phyloP scores from a whole-genome alignment of 108 stramenopile genomes.

The Skeletonema costatum region DNA sequence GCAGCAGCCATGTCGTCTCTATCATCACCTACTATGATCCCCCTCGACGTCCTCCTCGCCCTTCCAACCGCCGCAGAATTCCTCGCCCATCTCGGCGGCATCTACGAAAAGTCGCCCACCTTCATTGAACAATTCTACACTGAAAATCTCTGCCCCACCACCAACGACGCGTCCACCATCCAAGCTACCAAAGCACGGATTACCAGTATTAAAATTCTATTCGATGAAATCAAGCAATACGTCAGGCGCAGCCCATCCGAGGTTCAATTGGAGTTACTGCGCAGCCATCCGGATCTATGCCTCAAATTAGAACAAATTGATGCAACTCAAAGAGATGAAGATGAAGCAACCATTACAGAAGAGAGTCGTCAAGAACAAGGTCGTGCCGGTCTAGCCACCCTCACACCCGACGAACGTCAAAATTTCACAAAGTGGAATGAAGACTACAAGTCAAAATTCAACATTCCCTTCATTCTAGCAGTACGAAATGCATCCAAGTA shows the following conservation, averaged over 20 bases:
- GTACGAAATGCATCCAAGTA: conserved; percentile 85
- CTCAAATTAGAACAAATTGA: conserved; percentile 17
- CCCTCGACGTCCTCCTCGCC: conserved; percentile 36
- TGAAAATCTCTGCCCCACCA: conserved; percentile 12
- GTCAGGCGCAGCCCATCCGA: conserved; percentile 55
- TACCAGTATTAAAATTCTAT: conserved; percentile 58
- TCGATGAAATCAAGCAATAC: conserved; percentile 58
- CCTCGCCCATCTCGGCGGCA: conserved; percentile 70
- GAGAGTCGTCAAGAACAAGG: conserved; percentile 84
- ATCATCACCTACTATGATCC: conserved; percentile 3
- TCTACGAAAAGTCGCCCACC: conserved; percentile 89
- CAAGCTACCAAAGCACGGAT: conserved; percentile 29
- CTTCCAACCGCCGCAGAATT: conserved; percentile 40
- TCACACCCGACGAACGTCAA: conserved; percentile 65
- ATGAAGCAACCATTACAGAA: conserved; percentile 48
- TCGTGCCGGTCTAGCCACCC: conserved; percentile 66
- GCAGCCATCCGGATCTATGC: conserved; percentile 73
- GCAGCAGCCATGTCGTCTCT: not conserved
- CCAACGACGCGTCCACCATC: conserved; percentile 11
- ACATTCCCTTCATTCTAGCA: conserved; percentile 87
- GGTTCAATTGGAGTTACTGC: conserved; percentile 65
- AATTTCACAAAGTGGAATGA: conserved; percentile 63
- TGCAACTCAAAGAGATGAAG: conserved; percentile 39
- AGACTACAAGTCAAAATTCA: conserved; percentile 67
- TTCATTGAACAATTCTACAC: conserved; percentile 66